phyloP scores from a whole-genome alignment of 495 filamentous ascomycete species.

The Bacidia gigantensis region DNA sequence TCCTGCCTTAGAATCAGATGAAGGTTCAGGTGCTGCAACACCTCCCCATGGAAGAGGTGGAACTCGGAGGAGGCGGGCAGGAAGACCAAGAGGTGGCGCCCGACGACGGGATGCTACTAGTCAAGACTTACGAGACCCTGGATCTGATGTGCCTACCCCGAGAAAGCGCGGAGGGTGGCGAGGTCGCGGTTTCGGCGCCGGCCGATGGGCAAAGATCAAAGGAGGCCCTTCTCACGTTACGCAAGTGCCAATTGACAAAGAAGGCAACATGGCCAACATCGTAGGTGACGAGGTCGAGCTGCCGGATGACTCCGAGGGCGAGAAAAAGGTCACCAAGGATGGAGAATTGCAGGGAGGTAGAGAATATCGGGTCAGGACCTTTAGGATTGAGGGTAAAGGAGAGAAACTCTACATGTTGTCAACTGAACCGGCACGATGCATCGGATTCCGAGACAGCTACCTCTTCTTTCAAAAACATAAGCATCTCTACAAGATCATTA shows the following conservation, averaged over 20 bases:
- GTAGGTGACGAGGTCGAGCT: conserved; percentile 81
- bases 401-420: conserved; percentile 92
- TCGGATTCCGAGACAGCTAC: conserved; percentile 93
- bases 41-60: conserved; percentile 32
- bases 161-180: conserved; percentile 52
- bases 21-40: conserved; percentile 24
- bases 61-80: conserved; percentile 65
- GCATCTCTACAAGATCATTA: conserved; percentile 88
- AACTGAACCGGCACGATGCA: conserved; percentile 89
- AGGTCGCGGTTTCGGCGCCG: conserved; percentile 54
- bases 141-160: conserved; percentile 44
- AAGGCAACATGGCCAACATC: conserved; percentile 85
- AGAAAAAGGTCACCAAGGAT: conserved; percentile 81
- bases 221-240: conserved; percentile 64
- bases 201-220: conserved; percentile 48
- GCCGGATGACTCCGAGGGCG: conserved; percentile 76
- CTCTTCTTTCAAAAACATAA: conserved; percentile 97
- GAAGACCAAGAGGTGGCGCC: conserved; percentile 64
- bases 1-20: conserved; percentile 28
- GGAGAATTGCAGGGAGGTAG: conserved; percentile 68
- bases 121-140: conserved; percentile 37
- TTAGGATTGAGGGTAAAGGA: conserved; percentile 73
- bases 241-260: conserved; percentile 81
- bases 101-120: conserved; percentile 58
- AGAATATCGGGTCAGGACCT: conserved; percentile 88